Percentiles rank a stretch among this genome's conserved stretches.
These are phyloP conservation scores for Coemansia sp. DNA, from an alignment of 192 early-diverging fungal genomes.

Conservation along the genomic window DNA sequence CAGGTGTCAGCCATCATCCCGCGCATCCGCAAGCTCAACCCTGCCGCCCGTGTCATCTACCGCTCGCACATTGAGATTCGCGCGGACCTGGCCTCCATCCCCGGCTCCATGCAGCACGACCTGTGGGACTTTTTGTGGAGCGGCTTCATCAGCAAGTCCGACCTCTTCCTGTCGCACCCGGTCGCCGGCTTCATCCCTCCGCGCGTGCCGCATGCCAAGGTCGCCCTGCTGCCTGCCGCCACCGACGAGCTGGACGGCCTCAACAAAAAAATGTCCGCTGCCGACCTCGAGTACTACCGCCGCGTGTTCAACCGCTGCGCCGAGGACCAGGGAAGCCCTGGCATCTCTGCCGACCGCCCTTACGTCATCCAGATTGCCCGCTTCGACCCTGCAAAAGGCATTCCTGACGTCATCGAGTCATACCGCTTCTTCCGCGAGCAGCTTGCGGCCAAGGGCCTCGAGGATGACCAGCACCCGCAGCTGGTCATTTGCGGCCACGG, in stretches of 20 bases:
- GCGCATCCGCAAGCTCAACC: constrained; percentile 68
- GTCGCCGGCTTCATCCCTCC: constrained; percentile 72
- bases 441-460: constrained; percentile 45
- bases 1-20: constrained; percentile 82
- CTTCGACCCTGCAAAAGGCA: constrained; percentile 85
- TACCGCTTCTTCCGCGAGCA: constrained; percentile 64
- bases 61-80: constrained; percentile 84
- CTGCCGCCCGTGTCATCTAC: constrained; percentile 69
- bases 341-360: constrained; percentile 59
- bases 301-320: constrained; percentile 76
- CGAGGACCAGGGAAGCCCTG: constrained; percentile 64
- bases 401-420: constrained; percentile 68
- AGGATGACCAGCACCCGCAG: constrained; percentile 60
- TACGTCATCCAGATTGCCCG: constrained; percentile 81
- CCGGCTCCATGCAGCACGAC: constrained; percentile 65
- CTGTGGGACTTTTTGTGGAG: constrained; percentile 77
- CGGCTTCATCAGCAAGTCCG: constrained; percentile 65
- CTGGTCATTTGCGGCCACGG: constrained; percentile 75
- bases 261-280: constrained; percentile 64
- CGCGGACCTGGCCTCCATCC: constrained; percentile 63
- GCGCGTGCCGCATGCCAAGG: constrained; percentile 62
- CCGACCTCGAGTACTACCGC: constrained; percentile 64
- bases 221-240: constrained; percentile 68
- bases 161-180: constrained; percentile 79
- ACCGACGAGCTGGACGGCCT: constrained; percentile 82